Evolutionary conservation across 108 stramenopile species (phyloP), one percentile per base, ranked within the genome.

Genomic region (Discostella pseudostelligera): DNA sequence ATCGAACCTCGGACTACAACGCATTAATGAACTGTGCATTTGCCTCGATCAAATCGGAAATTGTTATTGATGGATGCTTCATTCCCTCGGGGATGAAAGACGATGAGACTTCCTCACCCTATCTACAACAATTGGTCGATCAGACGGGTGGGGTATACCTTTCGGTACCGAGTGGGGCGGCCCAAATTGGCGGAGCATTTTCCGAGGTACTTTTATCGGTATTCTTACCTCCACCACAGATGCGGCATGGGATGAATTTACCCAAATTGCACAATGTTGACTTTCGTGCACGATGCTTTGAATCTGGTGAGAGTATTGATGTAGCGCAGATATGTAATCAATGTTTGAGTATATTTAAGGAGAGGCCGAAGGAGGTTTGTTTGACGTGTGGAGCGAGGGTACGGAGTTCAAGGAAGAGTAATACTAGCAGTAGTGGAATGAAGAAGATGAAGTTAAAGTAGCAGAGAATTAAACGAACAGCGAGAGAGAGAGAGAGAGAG

Each of bases 21-120:
- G 88, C 90, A 43, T 61, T 94, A 9, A 94, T 94, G 90, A 94
- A 94, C 62, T 94, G 93, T 58, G 84, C 85, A 28, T 94, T 94
- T 81, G 88, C 89, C 1, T 78, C 93, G 8, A 64, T 63, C 20
- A 86, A 91, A 59, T 72, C 80, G 36, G 72, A 80, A 36, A 62
- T 94, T n/a, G 80, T 85, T 11, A 76, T 94, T 3, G 93, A 94
- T 64, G 93, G 87, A 1, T 93, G 92, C 51, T 93, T 90, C 58
- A 62, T 90, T 8, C 78, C 76, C 17, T 70, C 72, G 3, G 55
- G 74, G n/a, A 20, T 24, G 8, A 69, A 60, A 25, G 57, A 70
- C 10, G 49, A 56, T 26, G 63, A 70, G 53, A 77, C 77, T 16
- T 56, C 84, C 11, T 78, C 79, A 22, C 61, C 84, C 1, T 93